phyloP scores from a whole-genome alignment of 257 asterid species.

The Fraxinus cuspidata region DNA sequence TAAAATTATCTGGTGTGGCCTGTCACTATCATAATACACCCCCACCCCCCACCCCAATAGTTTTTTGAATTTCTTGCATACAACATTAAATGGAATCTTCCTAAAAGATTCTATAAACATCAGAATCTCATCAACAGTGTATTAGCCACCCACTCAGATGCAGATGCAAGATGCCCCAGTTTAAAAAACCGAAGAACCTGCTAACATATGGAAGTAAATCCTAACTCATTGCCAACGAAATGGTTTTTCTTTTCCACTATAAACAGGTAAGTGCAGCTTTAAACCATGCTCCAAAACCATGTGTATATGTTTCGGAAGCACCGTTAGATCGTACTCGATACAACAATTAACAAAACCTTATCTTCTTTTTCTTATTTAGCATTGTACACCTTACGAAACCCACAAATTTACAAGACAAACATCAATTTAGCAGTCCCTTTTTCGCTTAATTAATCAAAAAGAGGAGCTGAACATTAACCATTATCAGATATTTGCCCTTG shows the following conservation, averaged over 20 bases:
- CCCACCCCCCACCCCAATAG: background rate
- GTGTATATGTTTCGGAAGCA: background rate
- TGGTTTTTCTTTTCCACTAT: background rate
- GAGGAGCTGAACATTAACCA: conserved; percentile 2
- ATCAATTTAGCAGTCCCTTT: background rate
- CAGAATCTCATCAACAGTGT: conserved; percentile 3
- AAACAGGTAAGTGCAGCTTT: conserved; percentile 7
- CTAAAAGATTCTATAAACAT: background rate
- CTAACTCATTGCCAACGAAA: background rate
- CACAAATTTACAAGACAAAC: background rate
- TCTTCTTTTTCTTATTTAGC: no score
- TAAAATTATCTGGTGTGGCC: background rate
- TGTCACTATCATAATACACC: conserved; percentile 8
- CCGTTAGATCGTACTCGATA: background rate
- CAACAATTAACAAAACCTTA: no score
- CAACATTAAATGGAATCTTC: background rate
- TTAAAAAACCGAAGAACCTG: conserved; percentile 2
- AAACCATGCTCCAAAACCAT: conserved; percentile 11
- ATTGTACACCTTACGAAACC: background rate
- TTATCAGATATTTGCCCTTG: background rate
- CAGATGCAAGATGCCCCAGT: conserved; percentile 11
- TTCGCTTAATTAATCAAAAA: background rate
- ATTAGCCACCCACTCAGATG: background rate
- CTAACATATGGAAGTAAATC: background rate
- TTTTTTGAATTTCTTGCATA: background rate